Base-by-base conservation (phyloP, 73 alveolate species). In the Paramecium octaurelia region DNA sequence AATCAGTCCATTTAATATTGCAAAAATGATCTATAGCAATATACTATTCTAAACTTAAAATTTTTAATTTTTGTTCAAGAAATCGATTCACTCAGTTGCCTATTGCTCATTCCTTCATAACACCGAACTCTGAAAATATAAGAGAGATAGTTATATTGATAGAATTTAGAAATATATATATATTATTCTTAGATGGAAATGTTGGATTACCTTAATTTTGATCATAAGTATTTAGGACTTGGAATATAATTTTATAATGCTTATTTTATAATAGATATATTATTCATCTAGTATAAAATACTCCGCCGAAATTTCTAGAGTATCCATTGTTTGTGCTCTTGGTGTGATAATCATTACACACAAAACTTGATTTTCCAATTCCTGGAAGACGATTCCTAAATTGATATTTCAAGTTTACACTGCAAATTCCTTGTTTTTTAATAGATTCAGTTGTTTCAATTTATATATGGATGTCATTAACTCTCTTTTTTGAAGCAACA, bases 281-380 rank as follows among this genome's bases (percentile, higher is more conserved):
- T 89, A 29, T 24, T 89, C 94, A 89, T 89, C 94, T 89, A 24
- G 94, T 89, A 64, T 59, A 89, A 85, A 89, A 89, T 21, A 64
- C 86, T 38, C 94, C 94, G 11, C 94, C 94, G 89, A 46, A 70
- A 80, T 80, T 80, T 71, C 94, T 69, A 2, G 94, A 68, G 35
- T 89, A 89, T n/a, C 94, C 94, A 71, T 89, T 89, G 36, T 89
- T 89, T 71, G 94, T 89, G 7, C 92, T 70, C 68, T 89, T 89
- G 23, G 94, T 70, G 40, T 89, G 94, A 43, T 89, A 89, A 64
- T 89, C 94, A 89, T 89, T 89, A 71, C 48, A 71, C 23, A 89
- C 94, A 21, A 70, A 89, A 70, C 92, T 77, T 43, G 76, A 44
- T 35, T 89, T 89, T 12, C 94, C 94, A 27, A 89, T n/a, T 46